These are phyloP conservation scores for Mucor racemosus DNA, from an alignment of 371 early-diverging fungal species.

Conservation along the genomic window DNA sequence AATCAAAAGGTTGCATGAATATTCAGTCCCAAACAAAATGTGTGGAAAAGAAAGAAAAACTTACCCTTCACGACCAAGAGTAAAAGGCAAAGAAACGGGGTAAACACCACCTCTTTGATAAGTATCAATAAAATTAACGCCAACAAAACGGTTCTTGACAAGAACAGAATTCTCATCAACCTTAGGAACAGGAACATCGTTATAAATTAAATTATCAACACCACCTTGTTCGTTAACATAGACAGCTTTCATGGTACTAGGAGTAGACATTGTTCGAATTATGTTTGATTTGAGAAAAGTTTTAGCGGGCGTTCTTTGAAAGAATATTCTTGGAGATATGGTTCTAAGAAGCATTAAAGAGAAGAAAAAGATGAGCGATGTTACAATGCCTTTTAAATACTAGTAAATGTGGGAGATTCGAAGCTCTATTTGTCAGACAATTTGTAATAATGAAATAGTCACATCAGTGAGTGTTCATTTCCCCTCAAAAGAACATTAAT, in stretches of 20 bases:
- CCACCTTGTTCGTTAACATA: slow-evolving; percentile 74
- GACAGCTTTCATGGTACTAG: slow-evolving; percentile 71
- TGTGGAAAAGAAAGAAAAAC: neutral
- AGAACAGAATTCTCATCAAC: slow-evolving; percentile 64
- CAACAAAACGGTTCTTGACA: slow-evolving; percentile 80
- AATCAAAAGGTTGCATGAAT: neutral
- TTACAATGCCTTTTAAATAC: neutral
- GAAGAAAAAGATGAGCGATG: neutral
- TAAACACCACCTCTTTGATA: slow-evolving; percentile 92
- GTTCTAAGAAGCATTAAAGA: neutral
- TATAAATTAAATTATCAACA: slow-evolving; percentile 68
- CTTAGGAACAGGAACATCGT: slow-evolving; percentile 52
- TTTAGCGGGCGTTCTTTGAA: neutral
- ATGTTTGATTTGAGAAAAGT: neutral
- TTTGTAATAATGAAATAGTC: neutral
- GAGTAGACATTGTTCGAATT: slow-evolving; percentile 40
- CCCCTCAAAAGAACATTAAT: neutral
- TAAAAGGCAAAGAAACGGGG: slow-evolving; percentile 68
- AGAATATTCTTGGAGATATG: neutral
- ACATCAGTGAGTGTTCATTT: neutral
- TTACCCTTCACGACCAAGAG: slow-evolving; percentile 79
- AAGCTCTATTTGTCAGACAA: neutral
- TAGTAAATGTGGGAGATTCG: neutral
- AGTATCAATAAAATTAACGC: slow-evolving; percentile 93
- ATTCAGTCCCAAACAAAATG: neutral